Evolutionary conservation across 2,329 filamentous ascomycete genomes (phyloP).

Genomic region (Aspergillus versicolor): DNA sequence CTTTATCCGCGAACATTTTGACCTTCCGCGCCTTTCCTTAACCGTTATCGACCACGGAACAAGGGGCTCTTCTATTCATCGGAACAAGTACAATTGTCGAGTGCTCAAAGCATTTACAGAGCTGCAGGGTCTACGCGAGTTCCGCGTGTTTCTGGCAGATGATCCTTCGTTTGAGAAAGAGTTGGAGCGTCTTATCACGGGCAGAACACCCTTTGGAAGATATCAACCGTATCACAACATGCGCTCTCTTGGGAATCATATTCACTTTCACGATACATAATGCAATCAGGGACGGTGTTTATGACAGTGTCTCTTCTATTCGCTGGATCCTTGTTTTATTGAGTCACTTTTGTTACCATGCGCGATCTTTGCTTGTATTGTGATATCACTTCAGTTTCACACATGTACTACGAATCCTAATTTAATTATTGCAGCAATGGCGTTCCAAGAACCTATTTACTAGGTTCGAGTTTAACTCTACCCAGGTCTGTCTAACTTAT

Average conservation of each 20-base stretch:
- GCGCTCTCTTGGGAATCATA: neutral
- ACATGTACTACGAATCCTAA: neutral
- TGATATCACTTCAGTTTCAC: neutral
- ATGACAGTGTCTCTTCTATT: neutral
- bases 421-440: neutral
- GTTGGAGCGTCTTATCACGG: conserved; percentile 18
- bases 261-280: neutral
- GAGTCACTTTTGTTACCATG: neutral
- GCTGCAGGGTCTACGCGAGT: conserved; percentile 19
- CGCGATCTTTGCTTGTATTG: neutral
- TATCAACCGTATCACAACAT: neutral
- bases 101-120: conserved; percentile 20
- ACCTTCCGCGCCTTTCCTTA: conserved; percentile 20
- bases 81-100: conserved; percentile 20
- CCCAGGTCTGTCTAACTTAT: too few species aligned
- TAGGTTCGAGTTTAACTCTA: neutral
- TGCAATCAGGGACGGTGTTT: neutral
- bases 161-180: conserved; percentile 20
- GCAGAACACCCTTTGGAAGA: neutral
- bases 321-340: neutral
- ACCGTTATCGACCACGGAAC: conserved; percentile 21
- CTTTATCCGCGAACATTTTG: conserved; percentile 30
- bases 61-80: neutral
- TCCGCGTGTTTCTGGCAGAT: conserved; percentile 20
- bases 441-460: neutral